Evolutionary conservation across 176 grass and related monocot species (phyloP).

Genomic region (Canna indica): DNA sequence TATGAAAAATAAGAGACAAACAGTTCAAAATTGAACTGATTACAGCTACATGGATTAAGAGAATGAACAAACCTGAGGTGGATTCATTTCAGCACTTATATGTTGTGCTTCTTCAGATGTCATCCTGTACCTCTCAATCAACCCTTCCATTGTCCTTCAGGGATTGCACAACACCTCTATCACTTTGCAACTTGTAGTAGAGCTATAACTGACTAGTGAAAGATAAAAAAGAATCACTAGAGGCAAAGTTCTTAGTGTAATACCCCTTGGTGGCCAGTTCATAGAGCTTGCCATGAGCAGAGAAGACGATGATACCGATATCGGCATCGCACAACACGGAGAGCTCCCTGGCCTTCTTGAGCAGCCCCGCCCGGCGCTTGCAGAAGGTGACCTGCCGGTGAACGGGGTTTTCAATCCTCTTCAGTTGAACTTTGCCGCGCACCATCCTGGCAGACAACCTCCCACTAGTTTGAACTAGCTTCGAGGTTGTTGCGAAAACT

Average conservation of each 20-base stretch:
- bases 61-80: constrained; percentile 12
- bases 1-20: too few relatives aligned
- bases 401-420: constrained; percentile 62
- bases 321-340: constrained; percentile 83
- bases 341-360: constrained; percentile 92
- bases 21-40: too few relatives aligned
- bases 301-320: constrained; percentile 97
- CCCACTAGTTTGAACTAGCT: constrained; percentile 99
- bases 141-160: constrained; percentile 59
- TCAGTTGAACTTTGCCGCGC: constrained; percentile 61
- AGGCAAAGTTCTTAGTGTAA: not conserved
- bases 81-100: constrained; percentile 27
- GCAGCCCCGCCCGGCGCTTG: constrained; percentile 78
- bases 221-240: not conserved
- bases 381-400: constrained; percentile 96
- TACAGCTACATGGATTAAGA: not conserved
- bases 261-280: constrained; percentile 88
- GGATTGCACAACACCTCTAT: too few relatives aligned
- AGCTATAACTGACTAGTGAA: not conserved
- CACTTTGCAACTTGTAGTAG: not conserved
- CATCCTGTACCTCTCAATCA: constrained; percentile 87
- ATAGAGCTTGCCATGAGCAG: constrained; percentile 88
- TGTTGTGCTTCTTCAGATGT: constrained; percentile 37
- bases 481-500: constrained; percentile 59
- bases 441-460: constrained; percentile 65